Base-by-base conservation (phyloP, 2,329 filamentous ascomycete species). In the Trichoderma sp. region DNA sequence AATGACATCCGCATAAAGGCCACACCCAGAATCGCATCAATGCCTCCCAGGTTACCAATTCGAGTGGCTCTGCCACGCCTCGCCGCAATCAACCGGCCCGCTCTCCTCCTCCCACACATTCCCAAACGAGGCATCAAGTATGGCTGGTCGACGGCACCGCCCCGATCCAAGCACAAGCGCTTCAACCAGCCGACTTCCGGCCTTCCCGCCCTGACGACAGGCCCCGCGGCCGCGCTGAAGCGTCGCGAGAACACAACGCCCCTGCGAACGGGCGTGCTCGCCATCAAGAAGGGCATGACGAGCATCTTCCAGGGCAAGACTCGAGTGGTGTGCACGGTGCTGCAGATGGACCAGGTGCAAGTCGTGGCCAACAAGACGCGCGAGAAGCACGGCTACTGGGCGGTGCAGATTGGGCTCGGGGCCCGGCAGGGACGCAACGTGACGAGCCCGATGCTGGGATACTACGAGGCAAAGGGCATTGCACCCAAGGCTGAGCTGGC, bases 261-360 rank as follows among this genome's bases (percentile, higher is more conserved):
- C 1, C 74, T 89, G 50, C 91, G 95, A 32, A 90, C 93, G 2
- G 95, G 95, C 34, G 89, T 92, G 9, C 85, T 99, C 56, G 93
- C 91, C 13, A 86, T 90, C 77, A 99, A 99, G 82, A 94, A 94
- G 82, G 95, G 95, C 79, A 98, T 99, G 92, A 97, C 93, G 52
- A 94, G 91, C 69, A 81, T 97, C 71, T 98, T 91, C 84, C 90
- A 93, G 76, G 87, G 89, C 73, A 91, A 92, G 73, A 86, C 86
- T 71, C 89, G 94, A 71, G 91, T 90, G 68, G 86, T 94, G 22
- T 97, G 93, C 83, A 99, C 95, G 15, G 91, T 99, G 64, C 86
- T 99, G 67, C 94, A 98, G 82, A 85, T 99, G 74, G 95, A 99
- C 79, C 86, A 92, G 74, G 93, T 96, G 70, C 91, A 98, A 81